Evolutionary conservation across 306 rosid genomes (phyloP).

Genomic region (Pterocarpus santalinus): DNA sequence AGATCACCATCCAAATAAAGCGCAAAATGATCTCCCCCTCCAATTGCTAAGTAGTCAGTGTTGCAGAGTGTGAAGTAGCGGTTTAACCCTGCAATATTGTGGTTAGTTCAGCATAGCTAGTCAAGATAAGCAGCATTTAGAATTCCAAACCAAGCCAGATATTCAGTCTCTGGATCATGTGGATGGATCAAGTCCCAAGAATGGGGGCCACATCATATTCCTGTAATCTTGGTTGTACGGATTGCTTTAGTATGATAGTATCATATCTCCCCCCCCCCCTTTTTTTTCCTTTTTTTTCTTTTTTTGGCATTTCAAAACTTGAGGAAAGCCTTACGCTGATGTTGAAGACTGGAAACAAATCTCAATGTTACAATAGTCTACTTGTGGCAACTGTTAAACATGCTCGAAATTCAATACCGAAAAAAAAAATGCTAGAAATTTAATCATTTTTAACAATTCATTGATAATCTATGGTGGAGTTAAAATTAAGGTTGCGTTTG

Average conservation of each 20-base stretch:
- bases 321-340: not conserved
- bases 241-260: not conserved
- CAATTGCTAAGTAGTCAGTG: constrained; percentile 76
- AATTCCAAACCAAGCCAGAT: constrained; percentile 29
- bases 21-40: constrained; percentile 94
- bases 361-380: not conserved
- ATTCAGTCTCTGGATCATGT: constrained; percentile 5
- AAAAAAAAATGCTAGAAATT: not conserved
- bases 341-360: constrained; percentile 18
- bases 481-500: too few relatives aligned
- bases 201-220: not conserved
- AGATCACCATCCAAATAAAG: constrained; percentile 88
- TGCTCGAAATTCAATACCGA: not conserved
- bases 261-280: too few relatives aligned
- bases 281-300: too few relatives aligned
- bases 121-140: constrained; percentile 26
- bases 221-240: not conserved
- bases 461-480: not conserved
- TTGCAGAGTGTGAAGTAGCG: constrained; percentile 88
- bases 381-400: constrained; percentile 19
- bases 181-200: constrained; percentile 6
- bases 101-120: constrained; percentile 34
- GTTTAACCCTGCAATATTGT: constrained; percentile 70
- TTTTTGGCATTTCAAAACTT: constrained; percentile 4
- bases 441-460: not conserved